Conservation (phyloP, 805 yeast species). For the Suhomyces kilbournensis region DNA sequence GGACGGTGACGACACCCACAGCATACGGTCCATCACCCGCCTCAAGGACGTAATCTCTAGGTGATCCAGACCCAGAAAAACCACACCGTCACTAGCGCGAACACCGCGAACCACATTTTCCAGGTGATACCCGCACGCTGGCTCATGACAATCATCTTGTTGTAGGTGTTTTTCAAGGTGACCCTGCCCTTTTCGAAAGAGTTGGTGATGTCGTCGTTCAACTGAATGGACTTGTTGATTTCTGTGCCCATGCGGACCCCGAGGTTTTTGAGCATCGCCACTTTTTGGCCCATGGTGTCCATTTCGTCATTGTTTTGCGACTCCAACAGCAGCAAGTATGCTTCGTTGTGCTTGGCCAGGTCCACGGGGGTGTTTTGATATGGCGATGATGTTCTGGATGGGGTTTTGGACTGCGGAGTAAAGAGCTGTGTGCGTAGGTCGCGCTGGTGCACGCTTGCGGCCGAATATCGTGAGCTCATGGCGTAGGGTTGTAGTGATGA, state of each 20-base stretch:
- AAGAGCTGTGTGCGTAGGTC: constrained; percentile 43
- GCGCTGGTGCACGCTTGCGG: constrained; percentile 35
- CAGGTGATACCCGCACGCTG: constrained; percentile 45
- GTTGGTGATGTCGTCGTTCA: constrained; percentile 42
- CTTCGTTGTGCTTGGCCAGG: constrained; percentile 41
- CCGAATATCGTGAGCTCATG: constrained; percentile 14
- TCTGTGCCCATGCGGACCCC: constrained; percentile 44
- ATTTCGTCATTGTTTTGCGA: constrained; percentile 43
- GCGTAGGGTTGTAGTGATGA: not conserved
- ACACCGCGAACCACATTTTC: constrained; percentile 44
- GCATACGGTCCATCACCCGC: constrained; percentile 3
- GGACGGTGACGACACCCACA: constrained; percentile 3
- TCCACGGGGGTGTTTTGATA: constrained; percentile 28
- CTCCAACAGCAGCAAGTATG: constrained; percentile 42
- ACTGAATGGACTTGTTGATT: constrained; percentile 38
- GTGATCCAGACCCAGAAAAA: constrained; percentile 43
- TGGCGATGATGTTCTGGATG: constrained; percentile 35
- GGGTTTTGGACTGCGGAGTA: constrained; percentile 21
- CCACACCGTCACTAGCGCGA: constrained; percentile 33
- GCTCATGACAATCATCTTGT: constrained; percentile 44
- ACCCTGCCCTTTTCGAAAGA: constrained; percentile 38
- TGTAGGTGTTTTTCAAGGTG: constrained; percentile 41
- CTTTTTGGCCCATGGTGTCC: constrained; percentile 40
- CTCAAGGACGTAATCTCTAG: constrained; percentile 8
- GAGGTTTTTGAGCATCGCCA: constrained; percentile 38